phyloP scores from a whole-genome alignment of 75 land plant species.

The Larix kaempferi region DNA sequence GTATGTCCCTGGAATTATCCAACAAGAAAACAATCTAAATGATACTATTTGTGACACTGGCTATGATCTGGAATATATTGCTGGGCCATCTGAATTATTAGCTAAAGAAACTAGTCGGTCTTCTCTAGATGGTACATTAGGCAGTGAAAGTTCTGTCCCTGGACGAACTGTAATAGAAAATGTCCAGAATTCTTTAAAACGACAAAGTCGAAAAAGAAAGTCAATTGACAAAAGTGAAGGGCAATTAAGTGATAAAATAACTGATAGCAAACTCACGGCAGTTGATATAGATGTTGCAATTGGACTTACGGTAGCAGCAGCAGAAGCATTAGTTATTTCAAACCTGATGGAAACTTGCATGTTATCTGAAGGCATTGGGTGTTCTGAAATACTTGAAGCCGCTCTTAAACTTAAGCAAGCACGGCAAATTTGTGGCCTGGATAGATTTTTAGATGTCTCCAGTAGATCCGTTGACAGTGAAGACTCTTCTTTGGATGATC shows the following conservation, averaged over 20 bases:
- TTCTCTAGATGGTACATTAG: not conserved
- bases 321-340: conserved; percentile 31
- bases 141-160: conserved; percentile 1
- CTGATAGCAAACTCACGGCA: not conserved
- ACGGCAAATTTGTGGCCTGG: conserved; percentile 18
- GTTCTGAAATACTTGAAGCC: conserved; percentile 21
- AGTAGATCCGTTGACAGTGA: not conserved
- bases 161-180: not conserved
- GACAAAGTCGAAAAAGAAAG: not conserved
- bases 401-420: conserved; percentile 21
- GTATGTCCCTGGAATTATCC: conserved; percentile 9
- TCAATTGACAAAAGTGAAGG: not conserved
- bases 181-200: not conserved
- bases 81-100: not conserved
- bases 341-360: conserved; percentile 12
- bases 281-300: conserved; percentile 22
- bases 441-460: conserved; percentile 8
- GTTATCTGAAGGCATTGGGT: not conserved
- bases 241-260: not conserved
- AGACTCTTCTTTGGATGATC: conserved; percentile 9
- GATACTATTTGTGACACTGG: not conserved
- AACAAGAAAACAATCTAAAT: not conserved
- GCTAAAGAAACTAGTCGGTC: not conserved
- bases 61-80: not conserved
- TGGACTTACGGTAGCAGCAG: conserved; percentile 28